Evolutionary conservation across 164 flowering plant species (phyloP), one percentile per base, ranked within the genome.

Genomic region (Litsea cubeba): DNA sequence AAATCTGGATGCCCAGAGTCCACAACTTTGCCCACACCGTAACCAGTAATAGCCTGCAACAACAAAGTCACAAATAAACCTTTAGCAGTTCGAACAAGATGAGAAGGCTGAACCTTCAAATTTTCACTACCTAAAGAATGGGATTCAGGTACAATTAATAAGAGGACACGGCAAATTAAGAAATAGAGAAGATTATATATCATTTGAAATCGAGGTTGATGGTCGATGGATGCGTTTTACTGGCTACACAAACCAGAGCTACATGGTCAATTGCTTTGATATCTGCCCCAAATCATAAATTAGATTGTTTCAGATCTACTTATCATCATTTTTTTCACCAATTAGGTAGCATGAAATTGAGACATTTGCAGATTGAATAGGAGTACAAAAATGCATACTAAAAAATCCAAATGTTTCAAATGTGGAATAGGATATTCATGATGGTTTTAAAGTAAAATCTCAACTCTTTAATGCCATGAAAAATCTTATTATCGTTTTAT

Each of bases 1-100:
- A 78, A 85, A 5, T 81, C 76, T 1, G 86, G 85, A 69, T 78
- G 62, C 1, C 71, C 68, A 11, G 91, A 86, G 70, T 84, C 89
- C 75, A 88, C 25, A 3, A 88, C 85, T 79, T 76, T 84, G 14
- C 79, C 72, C 12, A 84, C 85, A 8, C 83, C 85, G 51, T 57
- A 75, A 46, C 86, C 86, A 23, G 0, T 8, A 8, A 84, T 40
- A 12, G n/a, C 54, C 71, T 68, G 17, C 69, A 66, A 4, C 60
- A 54, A 18, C 60, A 54, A 54, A 54, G 17, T 15, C 17, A 54
- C n/a, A 54, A 54, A 54, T 15, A 3, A 12, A 54, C 60, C n/a
- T 54, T 54, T 5, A 1, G 18, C 17, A 54, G 17, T 54, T 15
- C n/a, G n/a, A 66, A 20, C 46, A 66, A 12, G 14, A 66, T 2